phyloP scores from a whole-genome alignment of 768 basidiomycete genomes.

The Termitomyces sp. region DNA sequence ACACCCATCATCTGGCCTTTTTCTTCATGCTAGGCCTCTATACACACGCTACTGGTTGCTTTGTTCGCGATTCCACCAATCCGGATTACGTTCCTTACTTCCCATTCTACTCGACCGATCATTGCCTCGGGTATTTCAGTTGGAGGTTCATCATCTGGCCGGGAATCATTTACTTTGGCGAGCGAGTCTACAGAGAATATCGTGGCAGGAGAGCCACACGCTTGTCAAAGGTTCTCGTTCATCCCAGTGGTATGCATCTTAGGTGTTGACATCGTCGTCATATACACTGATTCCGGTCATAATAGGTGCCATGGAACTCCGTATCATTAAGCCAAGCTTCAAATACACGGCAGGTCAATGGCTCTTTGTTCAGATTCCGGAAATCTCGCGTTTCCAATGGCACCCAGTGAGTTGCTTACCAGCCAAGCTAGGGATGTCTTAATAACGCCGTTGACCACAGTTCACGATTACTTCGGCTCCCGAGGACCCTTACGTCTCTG shows the following conservation, averaged over 20 bases:
- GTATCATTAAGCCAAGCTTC: slow-evolving; percentile 89
- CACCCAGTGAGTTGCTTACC: slow-evolving; percentile 70
- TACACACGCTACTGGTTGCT: slow-evolving; percentile 90
- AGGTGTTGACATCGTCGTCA: not conserved
- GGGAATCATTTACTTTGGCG: slow-evolving; percentile 84
- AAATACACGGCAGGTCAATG: slow-evolving; percentile 91
- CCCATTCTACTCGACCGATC: slow-evolving; percentile 85
- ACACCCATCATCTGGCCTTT: slow-evolving; percentile 92
- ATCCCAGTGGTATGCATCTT: slow-evolving; percentile 68
- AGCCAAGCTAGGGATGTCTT: not conserved
- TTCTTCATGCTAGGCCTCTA: slow-evolving; percentile 92
- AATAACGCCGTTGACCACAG: slow-evolving; percentile 30
- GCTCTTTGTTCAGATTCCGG: slow-evolving; percentile 88
- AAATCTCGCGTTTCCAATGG: slow-evolving; percentile 84
- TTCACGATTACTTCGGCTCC: slow-evolving; percentile 96
- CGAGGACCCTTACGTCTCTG: slow-evolving; percentile 87
- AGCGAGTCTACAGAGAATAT: slow-evolving; percentile 81
- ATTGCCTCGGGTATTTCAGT: slow-evolving; percentile 88
- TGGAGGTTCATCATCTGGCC: slow-evolving; percentile 95
- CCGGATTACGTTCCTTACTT: slow-evolving; percentile 70
- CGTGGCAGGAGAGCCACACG: slow-evolving; percentile 75
- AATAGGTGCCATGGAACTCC: slow-evolving; percentile 86
- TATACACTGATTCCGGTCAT: slow-evolving; percentile 5
- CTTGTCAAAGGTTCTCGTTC: slow-evolving; percentile 82
- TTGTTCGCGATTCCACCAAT: slow-evolving; percentile 80